phyloP scores from a whole-genome alignment of 495 filamentous ascomycete genomes.

The Xylaria longipes region DNA sequence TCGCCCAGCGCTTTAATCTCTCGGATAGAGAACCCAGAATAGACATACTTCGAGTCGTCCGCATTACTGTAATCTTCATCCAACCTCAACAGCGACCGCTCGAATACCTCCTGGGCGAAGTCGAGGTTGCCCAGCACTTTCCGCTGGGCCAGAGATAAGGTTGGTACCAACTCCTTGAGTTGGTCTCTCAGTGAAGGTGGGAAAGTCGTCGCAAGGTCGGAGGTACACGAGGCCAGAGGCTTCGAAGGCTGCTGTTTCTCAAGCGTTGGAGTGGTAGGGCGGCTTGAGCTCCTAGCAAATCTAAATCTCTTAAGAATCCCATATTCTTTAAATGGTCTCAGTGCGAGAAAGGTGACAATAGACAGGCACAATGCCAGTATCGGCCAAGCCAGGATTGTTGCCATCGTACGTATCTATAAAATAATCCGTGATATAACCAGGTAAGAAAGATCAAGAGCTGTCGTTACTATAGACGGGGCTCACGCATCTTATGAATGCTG shows the following conservation, averaged over 20 bases:
- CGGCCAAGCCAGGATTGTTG: conserved; percentile 26
- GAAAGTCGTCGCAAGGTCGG: conserved; percentile 28
- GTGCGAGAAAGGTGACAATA: conserved; percentile 36
- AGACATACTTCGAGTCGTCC: conserved; percentile 42
- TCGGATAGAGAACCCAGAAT: conserved; percentile 61
- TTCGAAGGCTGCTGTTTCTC: conserved; percentile 35
- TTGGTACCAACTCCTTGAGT: conserved; percentile 36
- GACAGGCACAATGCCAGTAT: conserved; percentile 31
- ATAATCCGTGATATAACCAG: not conserved
- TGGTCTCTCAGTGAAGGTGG: conserved; percentile 43
- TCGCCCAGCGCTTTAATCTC: conserved; percentile 79
- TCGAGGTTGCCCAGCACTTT: conserved; percentile 29
- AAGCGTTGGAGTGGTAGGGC: conserved; percentile 30
- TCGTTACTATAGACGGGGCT: conserved; percentile 7
- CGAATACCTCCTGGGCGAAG: conserved; percentile 27
- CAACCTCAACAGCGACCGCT: conserved; percentile 30
- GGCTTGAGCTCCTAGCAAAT: conserved; percentile 21
- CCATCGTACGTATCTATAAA: conserved; percentile 18
- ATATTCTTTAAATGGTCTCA: conserved; percentile 36
- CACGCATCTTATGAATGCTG: conserved; percentile 12
- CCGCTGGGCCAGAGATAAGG: conserved; percentile 27
- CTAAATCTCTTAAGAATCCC: conserved; percentile 32
- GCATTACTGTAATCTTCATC: conserved; percentile 42
- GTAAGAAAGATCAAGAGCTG: not conserved
- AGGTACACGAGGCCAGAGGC: conserved; percentile 27